Evolutionary conservation across 2,329 filamentous ascomycete genomes (phyloP).

Genomic region (Aotearoamyces nothofagi): DNA sequence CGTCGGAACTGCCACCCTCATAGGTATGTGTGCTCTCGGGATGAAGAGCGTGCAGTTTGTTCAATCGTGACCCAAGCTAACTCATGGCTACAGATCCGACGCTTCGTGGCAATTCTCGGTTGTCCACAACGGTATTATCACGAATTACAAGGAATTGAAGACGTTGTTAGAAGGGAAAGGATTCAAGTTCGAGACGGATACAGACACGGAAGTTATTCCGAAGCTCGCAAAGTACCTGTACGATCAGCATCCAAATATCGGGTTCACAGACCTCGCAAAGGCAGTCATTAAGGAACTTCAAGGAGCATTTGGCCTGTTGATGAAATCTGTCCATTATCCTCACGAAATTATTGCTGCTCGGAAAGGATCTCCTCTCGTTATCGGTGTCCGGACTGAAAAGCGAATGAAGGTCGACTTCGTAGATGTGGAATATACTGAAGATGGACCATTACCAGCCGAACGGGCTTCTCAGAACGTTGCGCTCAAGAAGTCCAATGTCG

Average conservation of each 20-base stretch:
- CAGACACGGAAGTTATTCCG: slow-evolving; percentile 97
- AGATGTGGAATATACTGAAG: slow-evolving; percentile 90
- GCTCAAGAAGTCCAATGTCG: slow-evolving; percentile 69
- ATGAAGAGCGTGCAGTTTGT: too few relatives aligned
- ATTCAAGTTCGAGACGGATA: slow-evolving; percentile 98
- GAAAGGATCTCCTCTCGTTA: slow-evolving; percentile 94
- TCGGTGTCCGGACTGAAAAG: slow-evolving; percentile 91
- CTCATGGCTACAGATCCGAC: slow-evolving; percentile 53
- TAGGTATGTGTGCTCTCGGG: slow-evolving; percentile 59
- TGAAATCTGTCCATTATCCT: slow-evolving; percentile 98
- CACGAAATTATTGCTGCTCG: slow-evolving; percentile 95
- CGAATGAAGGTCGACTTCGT: slow-evolving; percentile 99
- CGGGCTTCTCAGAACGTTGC: slow-evolving; percentile 91
- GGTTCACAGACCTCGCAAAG: slow-evolving; percentile 94
- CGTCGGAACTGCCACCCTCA: slow-evolving; percentile 96
- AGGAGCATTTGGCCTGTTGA: slow-evolving; percentile 89
- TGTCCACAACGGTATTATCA: slow-evolving; percentile 99
- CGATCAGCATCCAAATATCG: slow-evolving; percentile 84
- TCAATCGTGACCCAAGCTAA: too few relatives aligned
- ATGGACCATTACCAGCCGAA: slow-evolving; percentile 74
- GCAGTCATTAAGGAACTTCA: slow-evolving; percentile 96
- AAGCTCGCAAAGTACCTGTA: slow-evolving; percentile 98
- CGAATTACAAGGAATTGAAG: slow-evolving; percentile 99
- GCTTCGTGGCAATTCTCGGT: slow-evolving; percentile 90
- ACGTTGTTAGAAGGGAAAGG: slow-evolving; percentile 85